phyloP scores from a whole-genome alignment of 176 grass and related monocot genomes.

The Dendrocalamus sinicus region DNA sequence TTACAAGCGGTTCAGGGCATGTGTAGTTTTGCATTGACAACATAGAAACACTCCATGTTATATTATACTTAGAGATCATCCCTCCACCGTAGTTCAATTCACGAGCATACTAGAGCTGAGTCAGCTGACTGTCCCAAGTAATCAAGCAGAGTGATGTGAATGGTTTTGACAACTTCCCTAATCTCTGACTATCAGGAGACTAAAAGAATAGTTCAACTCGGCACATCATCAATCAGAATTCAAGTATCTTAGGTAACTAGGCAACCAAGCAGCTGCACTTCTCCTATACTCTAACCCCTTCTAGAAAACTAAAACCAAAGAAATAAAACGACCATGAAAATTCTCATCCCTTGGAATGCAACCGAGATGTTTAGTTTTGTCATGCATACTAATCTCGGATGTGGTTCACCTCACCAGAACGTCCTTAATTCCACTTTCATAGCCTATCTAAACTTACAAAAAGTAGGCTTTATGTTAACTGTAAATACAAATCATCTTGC shows the following conservation, averaged over 20 bases:
- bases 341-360: not conserved
- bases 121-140: not conserved
- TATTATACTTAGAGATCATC: not conserved
- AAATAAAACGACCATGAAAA: not conserved
- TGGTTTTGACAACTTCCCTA: not conserved
- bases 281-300: not conserved
- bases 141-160: constrained; percentile 20
- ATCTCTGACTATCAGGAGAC: constrained; percentile 13
- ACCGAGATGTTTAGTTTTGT: not conserved
- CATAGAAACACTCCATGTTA: not conserved
- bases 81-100: not conserved
- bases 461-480: not conserved
- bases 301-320: not conserved
- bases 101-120: not conserved
- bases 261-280: not conserved
- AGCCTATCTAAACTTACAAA: not conserved
- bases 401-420: not conserved
- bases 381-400: not conserved
- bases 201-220: not conserved
- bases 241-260: not conserved
- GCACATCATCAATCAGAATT: constrained; percentile 26
- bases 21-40: not conserved
- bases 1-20: not conserved
- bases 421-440: not conserved
- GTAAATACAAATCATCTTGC: not conserved